Base-by-base conservation (phyloP, 257 asterid species). In the Echium plantagineum region DNA sequence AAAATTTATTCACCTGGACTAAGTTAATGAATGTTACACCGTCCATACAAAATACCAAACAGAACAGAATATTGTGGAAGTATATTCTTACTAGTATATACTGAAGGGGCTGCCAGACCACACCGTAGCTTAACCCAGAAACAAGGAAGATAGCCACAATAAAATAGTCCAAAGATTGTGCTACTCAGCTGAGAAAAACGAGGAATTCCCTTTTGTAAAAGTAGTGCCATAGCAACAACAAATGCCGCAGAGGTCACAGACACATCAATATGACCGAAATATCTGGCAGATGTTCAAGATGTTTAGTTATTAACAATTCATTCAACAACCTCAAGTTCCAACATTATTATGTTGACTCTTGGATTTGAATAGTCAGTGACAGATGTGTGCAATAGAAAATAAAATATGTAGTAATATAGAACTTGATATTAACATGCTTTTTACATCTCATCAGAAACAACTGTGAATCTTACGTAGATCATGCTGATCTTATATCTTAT, bases 61-160 rank as follows among this genome's bases (percentile, higher is more conserved):
- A 56, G 32, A 62, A 69, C 18, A 19, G 22, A 2, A 54, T n/a
- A 52, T 26, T 46, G 16, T 9, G 35, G 60, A 63, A 52, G 57
- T 26, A 15, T n/a, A 18, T 59, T 63, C 95, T 84, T 83, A 93
- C 99, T 65, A 26, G 96, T 78, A 68, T 93, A 81, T 60, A 89
- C 67, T 52, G 95, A 83, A 19, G 99, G 97, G 58, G 71, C 94
- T 51, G 96, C 85, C 70, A 84, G 77, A 70, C 91, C 81, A 72
- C 96, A 88, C 58, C 97, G 83, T 57, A 93, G 80, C 84, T 89
- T 93, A 68, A 93, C 87, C 99, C 99, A 93, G 76, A 93, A 93
- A 75, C 94, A 84, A 67, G 99, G 99, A 72, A 93, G 99, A 81
- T 84, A 93, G 60, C 99, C 99, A 68, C 96, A 85, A 67, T 89